phyloP scores from a whole-genome alignment of 2,329 filamentous ascomycete species.

The Aquanectria penicillioides region DNA sequence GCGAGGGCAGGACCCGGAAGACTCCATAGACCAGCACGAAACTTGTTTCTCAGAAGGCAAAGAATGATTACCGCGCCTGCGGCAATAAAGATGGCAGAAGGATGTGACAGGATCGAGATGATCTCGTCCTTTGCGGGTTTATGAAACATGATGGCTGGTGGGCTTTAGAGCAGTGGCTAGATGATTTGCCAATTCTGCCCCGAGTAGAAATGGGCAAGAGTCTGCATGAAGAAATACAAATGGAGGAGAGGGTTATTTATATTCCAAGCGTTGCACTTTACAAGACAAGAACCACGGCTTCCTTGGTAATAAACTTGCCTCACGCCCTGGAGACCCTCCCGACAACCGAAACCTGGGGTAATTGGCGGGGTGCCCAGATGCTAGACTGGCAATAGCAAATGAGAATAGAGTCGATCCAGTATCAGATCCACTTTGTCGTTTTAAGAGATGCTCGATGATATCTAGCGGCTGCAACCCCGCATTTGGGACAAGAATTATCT shows the following conservation, averaged over 20 bases:
- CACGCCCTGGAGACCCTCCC: neutral
- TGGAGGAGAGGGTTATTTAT: too few relatives aligned
- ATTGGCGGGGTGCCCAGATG: neutral
- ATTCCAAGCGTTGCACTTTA: neutral
- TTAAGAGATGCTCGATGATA: neutral
- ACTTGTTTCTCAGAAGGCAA: conserved; percentile 7
- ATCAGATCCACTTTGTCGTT: neutral
- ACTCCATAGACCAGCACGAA: neutral
- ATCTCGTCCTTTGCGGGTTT: neutral
- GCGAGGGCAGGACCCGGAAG: conserved; percentile 10
- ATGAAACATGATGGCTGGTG: neutral
- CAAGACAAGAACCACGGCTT: neutral
- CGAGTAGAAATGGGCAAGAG: neutral
- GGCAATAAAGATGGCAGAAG: neutral
- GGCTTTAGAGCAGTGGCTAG: too few relatives aligned
- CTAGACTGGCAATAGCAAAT: too few relatives aligned
- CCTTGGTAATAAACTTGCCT: neutral
- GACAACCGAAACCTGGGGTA: neutral
- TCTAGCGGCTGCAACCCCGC: neutral
- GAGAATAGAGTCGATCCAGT: neutral
- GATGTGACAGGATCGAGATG: neutral
- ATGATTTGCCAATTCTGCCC: neutral
- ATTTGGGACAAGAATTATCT: neutral
- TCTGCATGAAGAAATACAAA: neutral
- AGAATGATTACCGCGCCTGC: neutral